phyloP scores from a whole-genome alignment of 768 basidiomycete genomes.

The Leccinum arenicola region DNA sequence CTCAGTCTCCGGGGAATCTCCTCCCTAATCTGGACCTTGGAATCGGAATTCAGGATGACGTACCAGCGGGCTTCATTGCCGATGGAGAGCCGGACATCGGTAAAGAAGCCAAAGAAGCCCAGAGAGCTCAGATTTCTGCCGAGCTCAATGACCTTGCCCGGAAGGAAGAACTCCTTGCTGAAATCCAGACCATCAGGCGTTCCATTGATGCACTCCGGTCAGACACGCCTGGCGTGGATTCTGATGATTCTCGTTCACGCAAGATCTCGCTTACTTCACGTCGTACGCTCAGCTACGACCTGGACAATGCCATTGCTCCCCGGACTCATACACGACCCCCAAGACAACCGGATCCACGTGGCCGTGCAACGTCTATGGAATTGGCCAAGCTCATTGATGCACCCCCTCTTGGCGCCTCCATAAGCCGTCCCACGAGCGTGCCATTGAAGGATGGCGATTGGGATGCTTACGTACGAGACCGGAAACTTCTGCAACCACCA shows the following conservation, averaged over 20 bases:
- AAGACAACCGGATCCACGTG: conserved; percentile 64
- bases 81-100: conserved; percentile 34
- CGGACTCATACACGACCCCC: conserved; percentile 68
- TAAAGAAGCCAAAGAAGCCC: conserved; percentile 30
- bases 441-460: conserved; percentile 77
- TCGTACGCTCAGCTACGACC: conserved; percentile 67
- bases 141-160: conserved; percentile 55
- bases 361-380: conserved; percentile 73
- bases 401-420: conserved; percentile 47
- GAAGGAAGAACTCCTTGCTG: conserved; percentile 69
- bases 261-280: conserved; percentile 64
- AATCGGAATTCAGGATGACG: conserved; percentile 67
- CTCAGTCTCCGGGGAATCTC: conserved; percentile 49
- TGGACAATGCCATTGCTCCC: conserved; percentile 48
- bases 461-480: conserved; percentile 83
- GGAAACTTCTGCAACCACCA: conserved; percentile 82
- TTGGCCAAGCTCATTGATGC: conserved; percentile 46
- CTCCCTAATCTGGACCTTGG: conserved; percentile 77
- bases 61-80: conserved; percentile 68
- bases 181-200: conserved; percentile 76
- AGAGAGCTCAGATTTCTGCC: conserved; percentile 36
- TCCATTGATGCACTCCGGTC: conserved; percentile 76
- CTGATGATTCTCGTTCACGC: conserved; percentile 59
- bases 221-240: conserved; percentile 52
- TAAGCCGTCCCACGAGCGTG: conserved; percentile 68